phyloP scores from a whole-genome alignment of 495 filamentous ascomycete species.

The Aspergillus cavernicola region DNA sequence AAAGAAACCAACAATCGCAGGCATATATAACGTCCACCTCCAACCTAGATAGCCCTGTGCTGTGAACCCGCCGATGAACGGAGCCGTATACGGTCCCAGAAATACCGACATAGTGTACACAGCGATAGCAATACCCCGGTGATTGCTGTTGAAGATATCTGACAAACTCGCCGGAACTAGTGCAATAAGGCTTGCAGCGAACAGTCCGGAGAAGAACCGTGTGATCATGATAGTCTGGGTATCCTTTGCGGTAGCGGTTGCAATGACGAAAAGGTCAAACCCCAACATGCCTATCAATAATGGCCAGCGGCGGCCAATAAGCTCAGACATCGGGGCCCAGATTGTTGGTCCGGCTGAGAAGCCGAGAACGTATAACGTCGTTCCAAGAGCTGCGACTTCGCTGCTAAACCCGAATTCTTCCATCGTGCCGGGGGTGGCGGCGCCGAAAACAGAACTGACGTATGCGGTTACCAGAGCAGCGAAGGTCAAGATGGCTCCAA shows the following conservation, averaged over 20 bases:
- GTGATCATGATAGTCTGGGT: conserved; percentile 50
- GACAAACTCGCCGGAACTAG: conserved; percentile 47
- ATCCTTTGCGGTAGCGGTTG: conserved; percentile 53
- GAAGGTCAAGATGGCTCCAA: conserved; percentile 19
- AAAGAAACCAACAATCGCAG: conserved; percentile 33
- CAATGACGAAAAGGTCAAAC: conserved; percentile 50
- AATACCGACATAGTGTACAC: conserved; percentile 47
- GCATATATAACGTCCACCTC: conserved; percentile 46
- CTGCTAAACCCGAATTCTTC: conserved; percentile 41
- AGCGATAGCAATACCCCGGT: conserved; percentile 42
- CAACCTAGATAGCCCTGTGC: conserved; percentile 34
- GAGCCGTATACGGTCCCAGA: conserved; percentile 38
- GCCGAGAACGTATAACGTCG: conserved; percentile 50
- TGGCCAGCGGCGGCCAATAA: conserved; percentile 57
- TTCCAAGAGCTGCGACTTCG: conserved; percentile 49
- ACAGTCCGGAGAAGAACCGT: conserved; percentile 47
- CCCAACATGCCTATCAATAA: conserved; percentile 45
- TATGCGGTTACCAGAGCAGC: conserved; percentile 49
- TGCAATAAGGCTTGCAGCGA: conserved; percentile 44
- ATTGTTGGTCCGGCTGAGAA: conserved; percentile 48
- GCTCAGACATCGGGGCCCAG: conserved; percentile 68
- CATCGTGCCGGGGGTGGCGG: conserved; percentile 36
- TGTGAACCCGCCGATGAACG: conserved; percentile 44
- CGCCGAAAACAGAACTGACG: conserved; percentile 48
- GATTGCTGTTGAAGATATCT: conserved; percentile 45